Evolutionary conservation across 1,139 yeast species (phyloP).

Genomic region (Geotrichum phurueaensis): DNA sequence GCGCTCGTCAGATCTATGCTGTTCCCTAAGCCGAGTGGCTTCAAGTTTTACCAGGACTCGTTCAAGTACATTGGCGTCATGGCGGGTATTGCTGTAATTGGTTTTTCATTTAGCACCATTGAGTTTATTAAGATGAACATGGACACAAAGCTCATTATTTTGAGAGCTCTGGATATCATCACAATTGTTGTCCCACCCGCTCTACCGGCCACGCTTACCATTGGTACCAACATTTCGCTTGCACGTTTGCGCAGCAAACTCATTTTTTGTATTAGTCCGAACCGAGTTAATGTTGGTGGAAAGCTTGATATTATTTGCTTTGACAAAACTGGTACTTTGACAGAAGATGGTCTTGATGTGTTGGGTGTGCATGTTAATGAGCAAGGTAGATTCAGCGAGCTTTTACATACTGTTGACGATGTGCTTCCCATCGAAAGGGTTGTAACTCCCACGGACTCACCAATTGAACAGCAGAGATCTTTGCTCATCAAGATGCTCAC

Average conservation of each 20-base stretch:
- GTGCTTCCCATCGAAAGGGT: conserved; percentile 18
- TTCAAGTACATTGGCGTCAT: conserved; percentile 93
- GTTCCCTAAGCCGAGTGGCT: conserved; percentile 90
- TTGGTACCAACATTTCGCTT: conserved; percentile 91
- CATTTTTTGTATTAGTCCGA: conserved; percentile 88
- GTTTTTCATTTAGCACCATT: conserved; percentile 76
- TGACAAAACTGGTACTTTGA: conserved; percentile 94
- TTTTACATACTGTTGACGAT: conserved; percentile 38
- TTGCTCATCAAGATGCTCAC: conserved; percentile 47
- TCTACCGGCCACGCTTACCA: conserved; percentile 91
- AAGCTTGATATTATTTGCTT: conserved; percentile 84
- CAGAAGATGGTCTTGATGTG: conserved; percentile 94
- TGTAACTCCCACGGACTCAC: conserved; percentile 12
- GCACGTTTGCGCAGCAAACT: conserved; percentile 60
- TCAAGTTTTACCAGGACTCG: conserved; percentile 89
- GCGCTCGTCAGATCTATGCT: conserved; percentile 89
- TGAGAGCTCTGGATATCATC: conserved; percentile 86
- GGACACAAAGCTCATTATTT: conserved; percentile 59
- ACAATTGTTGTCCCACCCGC: conserved; percentile 99
- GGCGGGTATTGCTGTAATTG: conserved; percentile 78
- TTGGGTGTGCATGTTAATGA: conserved; percentile 60
- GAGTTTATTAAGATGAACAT: conserved; percentile 76
- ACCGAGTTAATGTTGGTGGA: conserved; percentile 90
- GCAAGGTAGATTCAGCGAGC: conserved; percentile 44
- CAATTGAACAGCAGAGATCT: conserved; percentile 13